phyloP scores from a whole-genome alignment of 768 basidiomycete genomes.

The Tulasnella sp. region DNA sequence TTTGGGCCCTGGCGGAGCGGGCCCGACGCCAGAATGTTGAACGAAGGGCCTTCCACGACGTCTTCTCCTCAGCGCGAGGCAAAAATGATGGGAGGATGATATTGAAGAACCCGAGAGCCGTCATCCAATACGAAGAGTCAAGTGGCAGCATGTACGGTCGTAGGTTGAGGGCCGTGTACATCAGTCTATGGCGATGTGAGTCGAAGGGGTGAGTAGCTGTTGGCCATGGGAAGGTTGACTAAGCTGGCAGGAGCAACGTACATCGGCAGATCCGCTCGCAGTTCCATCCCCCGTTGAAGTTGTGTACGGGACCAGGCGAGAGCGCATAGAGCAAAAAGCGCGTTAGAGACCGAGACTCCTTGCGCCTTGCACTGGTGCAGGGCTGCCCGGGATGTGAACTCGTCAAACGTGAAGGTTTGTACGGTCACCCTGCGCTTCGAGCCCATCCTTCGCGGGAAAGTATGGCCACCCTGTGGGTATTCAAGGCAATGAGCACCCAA shows the following conservation, averaged over 20 bases:
- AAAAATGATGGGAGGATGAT: slow-evolving; percentile 74
- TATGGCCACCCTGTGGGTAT: slow-evolving; percentile 60
- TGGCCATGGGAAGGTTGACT: background rate
- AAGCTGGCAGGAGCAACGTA: background rate
- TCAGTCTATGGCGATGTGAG: slow-evolving; percentile 43
- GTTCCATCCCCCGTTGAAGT: background rate
- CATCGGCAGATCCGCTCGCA: background rate
- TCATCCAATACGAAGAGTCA: slow-evolving; percentile 64
- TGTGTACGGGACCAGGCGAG: slow-evolving; percentile 36
- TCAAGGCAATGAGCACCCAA: background rate
- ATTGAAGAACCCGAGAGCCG: slow-evolving; percentile 77
- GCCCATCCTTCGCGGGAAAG: slow-evolving; percentile 51
- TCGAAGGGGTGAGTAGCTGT: background rate
- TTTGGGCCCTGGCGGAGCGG: slow-evolving; percentile 65
- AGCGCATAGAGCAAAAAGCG: slow-evolving; percentile 41
- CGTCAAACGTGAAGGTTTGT: slow-evolving; percentile 19
- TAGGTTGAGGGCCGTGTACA: slow-evolving; percentile 83
- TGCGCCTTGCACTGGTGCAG: slow-evolving; percentile 40
- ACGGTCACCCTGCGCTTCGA: slow-evolving; percentile 52
- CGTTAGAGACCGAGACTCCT: slow-evolving; percentile 40
- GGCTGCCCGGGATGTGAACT: background rate
- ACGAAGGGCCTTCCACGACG: background rate
- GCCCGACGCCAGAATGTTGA: slow-evolving; percentile 69
- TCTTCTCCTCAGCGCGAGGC: slow-evolving; percentile 36
- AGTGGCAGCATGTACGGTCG: slow-evolving; percentile 49